Evolutionary conservation across 169 alveolate genomes (phyloP), one percentile per base, ranked within the genome.

Genomic region (Nephromyces sp.): DNA sequence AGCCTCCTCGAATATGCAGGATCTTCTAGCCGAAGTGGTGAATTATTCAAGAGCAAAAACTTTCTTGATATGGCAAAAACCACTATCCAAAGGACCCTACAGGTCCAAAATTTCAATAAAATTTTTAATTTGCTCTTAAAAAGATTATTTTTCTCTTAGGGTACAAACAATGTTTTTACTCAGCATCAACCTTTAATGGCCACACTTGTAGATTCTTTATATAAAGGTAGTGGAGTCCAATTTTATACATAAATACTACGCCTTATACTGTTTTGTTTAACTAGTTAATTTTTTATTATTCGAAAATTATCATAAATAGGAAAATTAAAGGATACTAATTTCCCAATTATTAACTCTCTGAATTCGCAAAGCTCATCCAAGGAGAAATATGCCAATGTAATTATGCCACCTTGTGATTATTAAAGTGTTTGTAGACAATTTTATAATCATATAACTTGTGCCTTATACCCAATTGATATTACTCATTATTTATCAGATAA

Each of bases 141-240:
- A n/a, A n/a, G n/a, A n/a, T n/a, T n/a, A n/a, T n/a, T 27, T 3
- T 53, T 5, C 6, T 35, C 27, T 32, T 66, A 74, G 72, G 81
- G 74, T 1, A 78, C 83, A 32, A 86, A 88, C 52, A 91, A 94
- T 84, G 95, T 93, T 53, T 90, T 86, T 70, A 90, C 95, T 30
- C 94, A 93, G 84, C 98, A 95, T 82, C 80, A 87, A 68, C 85
- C 95, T 25, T 87, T 84, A 22, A 53, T 92, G 32, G 72, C 79
- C 43, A 87, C 75, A 22, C 81, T 87, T 1, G 83, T 91, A 2
- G 97, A 92, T 51, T 78, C 88, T 29, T 64, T 91, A 34, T 52
- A 79, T 65, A 92, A 89, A 81, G 94, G n/a, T n/a, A n/a, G n/a
- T n/a, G n/a, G n/a, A n/a, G n/a, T n/a, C n/a, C n/a, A n/a, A n/a